Base-by-base conservation (phyloP, 306 rosid genomes). In the Abrus precatorius region DNA sequence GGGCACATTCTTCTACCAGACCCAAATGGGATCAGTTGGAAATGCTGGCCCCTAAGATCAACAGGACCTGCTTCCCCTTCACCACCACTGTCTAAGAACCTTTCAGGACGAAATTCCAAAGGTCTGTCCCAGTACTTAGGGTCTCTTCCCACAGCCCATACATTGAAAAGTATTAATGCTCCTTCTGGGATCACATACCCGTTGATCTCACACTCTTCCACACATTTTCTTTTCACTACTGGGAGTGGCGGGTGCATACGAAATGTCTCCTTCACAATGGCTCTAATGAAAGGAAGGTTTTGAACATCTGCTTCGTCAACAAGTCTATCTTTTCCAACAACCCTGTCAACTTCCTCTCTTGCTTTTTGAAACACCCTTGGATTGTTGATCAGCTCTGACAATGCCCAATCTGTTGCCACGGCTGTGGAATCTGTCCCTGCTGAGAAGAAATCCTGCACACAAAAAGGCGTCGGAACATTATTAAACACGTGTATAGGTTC, bases 1-100 rank as follows among this genome's bases (percentile, higher is more conserved):
- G 91, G 90, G 53, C 93, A 91, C 11, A 75, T 82, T 62, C 95
- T 86, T 61, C 91, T 91, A 2, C 93, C 95, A 0, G 82, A 74
- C 3, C 95, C 93, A 43, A 91, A 91, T 3, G 91, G 90, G n/a
- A 89, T 11, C 1, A 77, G 74, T 6, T 54, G 60, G 40, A 83
- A 89, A 52, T 85, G 78, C 0, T 86, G 88, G 0, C 88, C 92
- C 80, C 50, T 79, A 0, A 82, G 73, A 43, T 84, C 87, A 44
- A 80, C 0, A 1, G 57, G 45, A 7, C 79, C 63, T 2, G 2
- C n/a, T 1, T 43, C 86, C 2, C 64, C 75, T 14, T 74, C 63
- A 1, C 7, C 45, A 1, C n/a, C 28, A 8, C 3, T 52, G 10
- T 61, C 69, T 28, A 82, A 40, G 71, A 85, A 87, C 33, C 85